Conservation (phyloP, 192 early-diverging fungal genomes). For the Mortierella antarctica region DNA sequence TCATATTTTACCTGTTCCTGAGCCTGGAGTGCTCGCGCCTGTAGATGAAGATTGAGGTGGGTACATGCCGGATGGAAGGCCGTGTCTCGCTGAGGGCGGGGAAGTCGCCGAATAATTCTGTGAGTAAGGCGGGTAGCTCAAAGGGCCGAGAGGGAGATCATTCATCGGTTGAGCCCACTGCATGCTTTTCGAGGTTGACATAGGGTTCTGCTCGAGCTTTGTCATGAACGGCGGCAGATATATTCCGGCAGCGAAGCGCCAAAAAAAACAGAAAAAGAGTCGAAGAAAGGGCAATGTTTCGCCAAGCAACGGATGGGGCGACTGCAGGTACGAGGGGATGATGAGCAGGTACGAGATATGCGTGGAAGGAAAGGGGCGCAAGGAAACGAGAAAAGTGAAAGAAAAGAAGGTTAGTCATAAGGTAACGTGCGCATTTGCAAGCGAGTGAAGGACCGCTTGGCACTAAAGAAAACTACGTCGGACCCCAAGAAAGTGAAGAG, state of each 20-base stretch:
- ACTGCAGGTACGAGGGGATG: neutral
- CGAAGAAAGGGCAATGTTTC: neutral
- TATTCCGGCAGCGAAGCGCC: neutral
- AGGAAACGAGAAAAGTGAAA: slow-evolving; percentile 2
- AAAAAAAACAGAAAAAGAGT: neutral
- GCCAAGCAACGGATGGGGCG: neutral
- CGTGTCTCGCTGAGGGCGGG: slow-evolving; percentile 14
- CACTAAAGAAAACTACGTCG: neutral
- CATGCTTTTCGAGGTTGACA: slow-evolving; percentile 36
- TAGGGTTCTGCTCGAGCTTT: slow-evolving; percentile 46
- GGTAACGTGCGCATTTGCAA: no score
- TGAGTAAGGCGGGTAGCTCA: slow-evolving; percentile 38
- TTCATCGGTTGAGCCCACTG: slow-evolving; percentile 42
- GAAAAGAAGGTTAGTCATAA: neutral
- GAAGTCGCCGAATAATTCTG: slow-evolving; percentile 15
- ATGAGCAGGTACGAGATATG: no score
- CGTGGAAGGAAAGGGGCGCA: neutral
- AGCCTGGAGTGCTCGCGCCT: slow-evolving; percentile 5
- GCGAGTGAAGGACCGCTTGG: no score
- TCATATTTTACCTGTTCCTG: slow-evolving; percentile 21
- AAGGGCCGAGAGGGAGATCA: slow-evolving; percentile 24
- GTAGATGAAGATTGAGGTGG: slow-evolving; percentile 11
- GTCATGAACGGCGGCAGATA: slow-evolving; percentile 19
- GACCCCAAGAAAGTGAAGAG: neutral
- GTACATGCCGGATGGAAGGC: neutral